A percentile compares a stretch with the other conserved stretches of the same genome.
These are phyloP conservation scores for Tetraselmis striata DNA, from an alignment of 139 green algal genomes.

Conservation along the genomic window DNA sequence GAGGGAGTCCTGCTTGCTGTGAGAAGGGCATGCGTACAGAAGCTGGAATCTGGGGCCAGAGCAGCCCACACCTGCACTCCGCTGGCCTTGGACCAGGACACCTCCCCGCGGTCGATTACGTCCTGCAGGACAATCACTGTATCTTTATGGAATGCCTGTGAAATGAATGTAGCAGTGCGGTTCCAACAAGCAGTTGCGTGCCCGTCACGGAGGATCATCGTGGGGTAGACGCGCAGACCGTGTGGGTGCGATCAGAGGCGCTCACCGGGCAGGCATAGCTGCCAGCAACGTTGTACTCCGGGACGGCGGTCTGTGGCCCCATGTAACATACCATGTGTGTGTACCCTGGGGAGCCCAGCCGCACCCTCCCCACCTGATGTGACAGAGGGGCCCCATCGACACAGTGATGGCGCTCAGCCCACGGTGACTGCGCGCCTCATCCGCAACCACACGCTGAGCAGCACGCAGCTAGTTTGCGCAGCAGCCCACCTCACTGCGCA, in stretches of 20 bases:
- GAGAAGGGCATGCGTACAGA: background rate
- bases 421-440: background rate
- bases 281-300: background rate
- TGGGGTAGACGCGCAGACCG: background rate
- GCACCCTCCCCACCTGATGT: background rate
- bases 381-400: background rate
- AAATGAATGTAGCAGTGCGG: background rate
- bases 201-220: too few relatives aligned
- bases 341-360: background rate
- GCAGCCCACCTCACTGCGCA: background rate
- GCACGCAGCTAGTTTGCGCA: background rate
- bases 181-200: too few relatives aligned
- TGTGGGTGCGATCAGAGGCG: background rate
- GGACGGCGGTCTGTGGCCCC: background rate
- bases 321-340: background rate
- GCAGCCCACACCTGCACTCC: background rate
- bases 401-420: background rate
- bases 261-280: background rate
- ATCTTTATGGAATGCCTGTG: background rate
- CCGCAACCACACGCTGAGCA: too few relatives aligned
- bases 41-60: background rate
- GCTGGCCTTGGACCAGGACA: background rate
- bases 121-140: background rate
- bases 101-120: background rate
- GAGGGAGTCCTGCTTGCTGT: background rate